Evolutionary conservation across 2,329 filamentous ascomycete species (phyloP).

Genomic region (Calycina marina): DNA sequence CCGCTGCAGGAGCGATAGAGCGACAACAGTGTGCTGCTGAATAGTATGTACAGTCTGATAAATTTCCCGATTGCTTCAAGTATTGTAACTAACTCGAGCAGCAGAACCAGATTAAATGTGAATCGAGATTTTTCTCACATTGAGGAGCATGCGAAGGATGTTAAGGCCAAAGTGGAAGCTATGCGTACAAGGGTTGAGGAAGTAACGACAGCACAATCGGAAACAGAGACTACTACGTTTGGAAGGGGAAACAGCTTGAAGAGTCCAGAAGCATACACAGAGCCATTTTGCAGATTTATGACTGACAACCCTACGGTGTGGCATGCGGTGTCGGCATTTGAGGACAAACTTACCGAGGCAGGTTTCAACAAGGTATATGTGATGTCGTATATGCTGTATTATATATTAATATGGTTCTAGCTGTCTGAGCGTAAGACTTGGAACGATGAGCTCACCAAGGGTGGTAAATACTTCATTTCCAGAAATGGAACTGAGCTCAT

Average conservation of each 20-base stretch:
- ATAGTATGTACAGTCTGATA: no score
- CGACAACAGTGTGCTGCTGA: no score
- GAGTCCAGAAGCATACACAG: constrained; percentile 51
- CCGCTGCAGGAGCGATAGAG: no score
- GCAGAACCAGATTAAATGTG: no score
- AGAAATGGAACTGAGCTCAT: constrained; percentile 79
- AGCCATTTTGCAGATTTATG: constrained; percentile 80
- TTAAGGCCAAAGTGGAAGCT: no score
- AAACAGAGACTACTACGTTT: no score
- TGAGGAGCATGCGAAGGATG: no score
- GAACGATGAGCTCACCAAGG: constrained; percentile 54
- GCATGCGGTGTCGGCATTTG: constrained; percentile 72
- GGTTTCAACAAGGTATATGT: constrained; percentile 56
- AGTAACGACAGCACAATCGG: no score
- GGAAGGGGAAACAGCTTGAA: constrained; percentile 5
- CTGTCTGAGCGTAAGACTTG: constrained; percentile 70
- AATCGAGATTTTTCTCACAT: no score
- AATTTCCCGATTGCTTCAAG: no score
- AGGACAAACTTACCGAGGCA: constrained; percentile 50
- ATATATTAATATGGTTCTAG: constrained; percentile 25
- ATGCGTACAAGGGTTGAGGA: no score
- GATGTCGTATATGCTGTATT: constrained; percentile 10
- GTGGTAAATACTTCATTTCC: constrained; percentile 79
- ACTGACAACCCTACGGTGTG: constrained; percentile 86
- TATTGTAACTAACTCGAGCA: no score